phyloP scores from a whole-genome alignment of 495 filamentous ascomycete genomes.

The Neurospora sp. region DNA sequence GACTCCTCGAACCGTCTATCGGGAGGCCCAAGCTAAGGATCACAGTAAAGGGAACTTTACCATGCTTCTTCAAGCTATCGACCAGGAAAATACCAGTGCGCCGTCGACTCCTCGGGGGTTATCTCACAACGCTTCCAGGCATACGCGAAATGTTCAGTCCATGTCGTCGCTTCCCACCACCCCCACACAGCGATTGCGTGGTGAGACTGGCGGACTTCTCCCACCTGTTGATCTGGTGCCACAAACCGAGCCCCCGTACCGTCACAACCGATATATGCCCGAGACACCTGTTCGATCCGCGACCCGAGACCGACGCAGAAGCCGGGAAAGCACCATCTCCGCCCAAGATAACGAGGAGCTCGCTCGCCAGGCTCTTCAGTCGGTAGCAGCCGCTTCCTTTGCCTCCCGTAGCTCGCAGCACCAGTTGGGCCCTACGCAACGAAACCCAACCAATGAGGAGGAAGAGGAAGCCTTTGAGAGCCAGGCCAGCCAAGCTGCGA shows the following conservation, averaged over 20 bases:
- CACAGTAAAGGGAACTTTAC: constrained; percentile 49
- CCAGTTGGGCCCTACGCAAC: constrained; percentile 7
- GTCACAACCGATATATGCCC: constrained; percentile 18
- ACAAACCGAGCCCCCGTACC: constrained; percentile 41
- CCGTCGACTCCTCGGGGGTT: constrained; percentile 50
- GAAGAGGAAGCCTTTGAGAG: constrained; percentile 36
- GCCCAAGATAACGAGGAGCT: constrained; percentile 64
- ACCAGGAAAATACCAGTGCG: constrained; percentile 59
- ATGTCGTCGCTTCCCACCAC: constrained; percentile 76
- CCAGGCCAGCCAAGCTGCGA: constrained; percentile 44
- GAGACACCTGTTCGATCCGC: constrained; percentile 17
- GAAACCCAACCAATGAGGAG: constrained; percentile 11
- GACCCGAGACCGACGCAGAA: constrained; percentile 38
- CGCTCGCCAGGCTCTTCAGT: constrained; percentile 44
- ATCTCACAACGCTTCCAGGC: constrained; percentile 39
- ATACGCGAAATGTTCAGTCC: constrained; percentile 61
- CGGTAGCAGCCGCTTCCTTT: constrained; percentile 39
- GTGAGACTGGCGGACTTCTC: constrained; percentile 36
- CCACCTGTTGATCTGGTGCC: constrained; percentile 48
- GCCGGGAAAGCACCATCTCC: constrained; percentile 84
- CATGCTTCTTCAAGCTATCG: constrained; percentile 61
- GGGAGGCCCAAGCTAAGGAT: constrained; percentile 25
- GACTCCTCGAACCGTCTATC: constrained; percentile 33
- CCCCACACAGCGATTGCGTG: constrained; percentile 41
- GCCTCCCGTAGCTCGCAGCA: constrained; percentile 29